Conservation (phyloP, 2,329 filamentous ascomycete genomes). For the Plectosphaerella plurivora region DNA sequence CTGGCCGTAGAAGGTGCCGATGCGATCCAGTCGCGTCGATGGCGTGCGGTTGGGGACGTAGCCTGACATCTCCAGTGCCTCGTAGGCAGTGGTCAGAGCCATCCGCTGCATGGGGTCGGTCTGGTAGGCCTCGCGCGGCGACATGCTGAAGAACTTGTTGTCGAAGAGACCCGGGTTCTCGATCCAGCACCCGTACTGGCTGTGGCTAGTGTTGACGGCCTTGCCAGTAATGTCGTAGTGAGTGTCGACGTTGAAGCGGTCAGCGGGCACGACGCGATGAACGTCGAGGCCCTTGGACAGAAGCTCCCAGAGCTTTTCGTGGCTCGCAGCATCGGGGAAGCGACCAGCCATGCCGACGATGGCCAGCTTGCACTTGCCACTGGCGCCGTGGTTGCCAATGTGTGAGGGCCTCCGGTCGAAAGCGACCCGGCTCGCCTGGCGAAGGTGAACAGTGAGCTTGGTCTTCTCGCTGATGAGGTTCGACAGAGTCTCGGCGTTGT, state of each 20-base stretch:
- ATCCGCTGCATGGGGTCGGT: slow-evolving; percentile 74
- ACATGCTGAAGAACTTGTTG: slow-evolving; percentile 69
- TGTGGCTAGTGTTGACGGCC: slow-evolving; percentile 52
- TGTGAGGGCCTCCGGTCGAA: slow-evolving; percentile 25
- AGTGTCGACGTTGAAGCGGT: slow-evolving; percentile 57
- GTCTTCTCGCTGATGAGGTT: slow-evolving; percentile 37
- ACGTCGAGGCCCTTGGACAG: slow-evolving; percentile 62
- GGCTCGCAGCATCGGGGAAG: slow-evolving; percentile 34
- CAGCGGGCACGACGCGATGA: slow-evolving; percentile 50
- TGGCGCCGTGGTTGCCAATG: slow-evolving; percentile 43
- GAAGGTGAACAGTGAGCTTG: slow-evolving; percentile 35
- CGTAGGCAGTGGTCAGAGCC: slow-evolving; percentile 70
- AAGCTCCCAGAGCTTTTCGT: slow-evolving; percentile 45
- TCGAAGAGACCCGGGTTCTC: slow-evolving; percentile 65
- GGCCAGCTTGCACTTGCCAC: slow-evolving; percentile 64
- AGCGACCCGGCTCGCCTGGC: slow-evolving; percentile 27
- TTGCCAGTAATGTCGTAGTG: slow-evolving; percentile 60
- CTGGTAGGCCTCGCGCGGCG: slow-evolving; percentile 61
- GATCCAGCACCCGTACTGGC: slow-evolving; percentile 41
- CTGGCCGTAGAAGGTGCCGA: slow-evolving; percentile 73
- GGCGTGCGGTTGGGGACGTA: slow-evolving; percentile 64
- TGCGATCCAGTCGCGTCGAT: slow-evolving; percentile 52
- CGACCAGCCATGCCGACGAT: slow-evolving; percentile 63
- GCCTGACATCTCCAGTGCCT: slow-evolving; percentile 74
- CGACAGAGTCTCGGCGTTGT: slow-evolving; percentile 41